These are phyloP conservation scores for Nephelium lappaceum DNA, from an alignment of 345 rosid genomes.

Conservation along the genomic window DNA sequence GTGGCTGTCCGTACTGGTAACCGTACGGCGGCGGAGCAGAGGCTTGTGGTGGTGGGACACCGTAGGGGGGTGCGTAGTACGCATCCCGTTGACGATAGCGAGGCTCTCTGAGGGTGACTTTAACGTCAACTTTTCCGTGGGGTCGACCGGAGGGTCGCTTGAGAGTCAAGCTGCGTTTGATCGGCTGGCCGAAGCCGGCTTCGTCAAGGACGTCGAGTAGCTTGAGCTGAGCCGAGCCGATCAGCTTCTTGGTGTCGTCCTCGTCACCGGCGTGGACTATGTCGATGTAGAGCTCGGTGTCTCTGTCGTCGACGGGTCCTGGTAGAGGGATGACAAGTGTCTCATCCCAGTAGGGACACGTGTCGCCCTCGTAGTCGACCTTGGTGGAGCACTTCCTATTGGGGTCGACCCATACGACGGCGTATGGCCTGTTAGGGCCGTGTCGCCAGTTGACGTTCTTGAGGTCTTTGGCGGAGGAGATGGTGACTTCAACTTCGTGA, in stretches of 20 bases:
- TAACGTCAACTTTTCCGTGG: constrained; percentile 75
- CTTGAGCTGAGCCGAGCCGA: constrained; percentile 70
- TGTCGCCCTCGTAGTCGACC: constrained; percentile 69
- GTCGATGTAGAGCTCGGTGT: constrained; percentile 57
- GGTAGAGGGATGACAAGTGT: constrained; percentile 51
- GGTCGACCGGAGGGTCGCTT: constrained; percentile 93
- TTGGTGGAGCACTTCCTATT: constrained; percentile 52
- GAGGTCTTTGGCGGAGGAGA: constrained; percentile 66
- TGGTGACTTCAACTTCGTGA: constrained; percentile 53
- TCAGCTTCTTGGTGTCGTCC: constrained; percentile 71
- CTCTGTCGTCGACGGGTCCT: constrained; percentile 40
- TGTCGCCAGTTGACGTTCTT: constrained; percentile 93
- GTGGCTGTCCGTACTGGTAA: too few relatives aligned
- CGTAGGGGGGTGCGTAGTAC: constrained; percentile 45
- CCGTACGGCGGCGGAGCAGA: background rate
- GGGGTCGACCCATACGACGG: constrained; percentile 74
- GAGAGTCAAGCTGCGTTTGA: constrained; percentile 45
- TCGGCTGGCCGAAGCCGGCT: constrained; percentile 49
- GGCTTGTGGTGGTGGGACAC: constrained; percentile 35
- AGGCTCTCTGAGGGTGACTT: constrained; percentile 45
- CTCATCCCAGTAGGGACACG: constrained; percentile 65
- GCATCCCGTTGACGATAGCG: constrained; percentile 17
- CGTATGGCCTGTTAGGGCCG: constrained; percentile 67
- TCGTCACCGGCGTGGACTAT: constrained; percentile 72
- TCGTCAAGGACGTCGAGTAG: constrained; percentile 66